phyloP scores from a whole-genome alignment of 164 flowering plant species.

The Magnolia sinica region DNA sequence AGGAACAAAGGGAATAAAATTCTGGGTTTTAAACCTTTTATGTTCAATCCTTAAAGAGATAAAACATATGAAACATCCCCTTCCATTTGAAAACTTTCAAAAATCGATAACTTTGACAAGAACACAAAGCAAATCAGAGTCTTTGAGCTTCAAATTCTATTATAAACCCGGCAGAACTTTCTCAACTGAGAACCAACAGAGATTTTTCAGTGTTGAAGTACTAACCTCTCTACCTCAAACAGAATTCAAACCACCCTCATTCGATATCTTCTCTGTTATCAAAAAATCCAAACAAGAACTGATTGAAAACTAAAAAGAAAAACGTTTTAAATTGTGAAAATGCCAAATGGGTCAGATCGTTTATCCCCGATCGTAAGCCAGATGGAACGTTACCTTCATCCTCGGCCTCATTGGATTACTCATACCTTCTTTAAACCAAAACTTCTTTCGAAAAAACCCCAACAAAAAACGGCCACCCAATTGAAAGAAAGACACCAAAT shows the following conservation, averaged over 20 bases:
- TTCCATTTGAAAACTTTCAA: not conserved
- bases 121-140: not conserved
- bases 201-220: not conserved
- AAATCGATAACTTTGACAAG: not conserved
- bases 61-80: not conserved
- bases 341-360: not conserved
- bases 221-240: not conserved
- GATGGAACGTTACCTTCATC: constrained; percentile 35
- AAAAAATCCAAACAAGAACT: not conserved
- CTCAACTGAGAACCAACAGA: too few relatives aligned
- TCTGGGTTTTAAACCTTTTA: not conserved
- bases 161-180: not conserved
- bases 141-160: not conserved
- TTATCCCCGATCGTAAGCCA: constrained; percentile 72
- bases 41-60: too few relatives aligned
- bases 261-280: not conserved
- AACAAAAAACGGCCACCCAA: not conserved
- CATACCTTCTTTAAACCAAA: constrained; percentile 25
- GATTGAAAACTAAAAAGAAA: not conserved
- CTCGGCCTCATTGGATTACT: constrained; percentile 60
- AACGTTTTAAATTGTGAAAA: not conserved
- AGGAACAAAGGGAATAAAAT: not conserved
- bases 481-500: constrained; percentile 2
- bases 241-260: not conserved
- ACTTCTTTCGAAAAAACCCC: not conserved